Base-by-base conservation (phyloP, 805 yeast genomes). In the Kuraishia hungarica region DNA sequence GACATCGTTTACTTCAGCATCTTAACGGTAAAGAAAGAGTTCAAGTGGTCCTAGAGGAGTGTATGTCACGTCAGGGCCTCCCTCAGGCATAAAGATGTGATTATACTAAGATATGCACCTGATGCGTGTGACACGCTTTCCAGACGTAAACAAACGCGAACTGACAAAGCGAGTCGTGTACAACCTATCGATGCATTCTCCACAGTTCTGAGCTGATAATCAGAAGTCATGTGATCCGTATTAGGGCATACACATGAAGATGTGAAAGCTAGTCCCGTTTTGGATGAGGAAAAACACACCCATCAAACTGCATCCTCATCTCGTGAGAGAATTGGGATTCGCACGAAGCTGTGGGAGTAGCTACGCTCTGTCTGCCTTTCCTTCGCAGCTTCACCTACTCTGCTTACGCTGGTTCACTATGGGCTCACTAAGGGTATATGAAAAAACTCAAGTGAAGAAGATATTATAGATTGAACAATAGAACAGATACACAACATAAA, bases 221-320 rank as follows among this genome's bases (percentile, higher is more conserved):
- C 11, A 6, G 6, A 28, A 17, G 43, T 35, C 43, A 35, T 35
- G 43, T 35, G 43, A 35, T 35, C n/a, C 3, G 3, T 17, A 15
- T 35, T 35, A 35, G 43, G 43, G 35, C 35, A 55, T 55, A 13
- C 57, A 57, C 3, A 53, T 55, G 17, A 28, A 15, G 46, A 51
- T 39, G 22, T 47, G 39, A 17, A 1, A 20, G 46, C 10, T 20
- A 2, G 22, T 49, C 35, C 19, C 20, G 4, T 29, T n/a, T 21
- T 49, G 28, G 22, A 19, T 48, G 29, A 26, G 22, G 7, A 22
- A 20, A 46, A 13, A 6, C 8, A 5, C 3, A 22, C 22, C 24
- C 7, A 19, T 13, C 49, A 22, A 20, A 13, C 49, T 20, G 10
- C 48, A 11, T 21, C 11, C n/a, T 46, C 48, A 19, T 46, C 23